Conservation (phyloP, 2,329 filamentous ascomycete genomes). For the Elsinoe ampelina region DNA sequence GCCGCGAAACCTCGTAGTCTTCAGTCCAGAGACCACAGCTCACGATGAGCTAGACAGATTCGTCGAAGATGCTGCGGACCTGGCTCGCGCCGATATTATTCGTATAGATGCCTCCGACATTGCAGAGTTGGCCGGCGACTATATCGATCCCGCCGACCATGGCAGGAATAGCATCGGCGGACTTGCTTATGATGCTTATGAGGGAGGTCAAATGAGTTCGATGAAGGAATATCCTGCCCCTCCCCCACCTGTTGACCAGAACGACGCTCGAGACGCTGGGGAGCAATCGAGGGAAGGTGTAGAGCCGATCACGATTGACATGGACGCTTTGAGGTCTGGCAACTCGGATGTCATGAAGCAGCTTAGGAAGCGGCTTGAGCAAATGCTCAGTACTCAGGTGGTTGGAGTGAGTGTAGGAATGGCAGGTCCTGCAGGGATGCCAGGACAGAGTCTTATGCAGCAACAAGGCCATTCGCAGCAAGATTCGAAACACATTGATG, state of each 20-base stretch:
- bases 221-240: neutral
- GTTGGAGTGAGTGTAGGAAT: slow-evolving; percentile 11
- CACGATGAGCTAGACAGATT: slow-evolving; percentile 46
- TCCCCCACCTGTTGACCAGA: neutral
- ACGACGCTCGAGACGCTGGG: neutral
- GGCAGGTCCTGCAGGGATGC: neutral
- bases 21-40: slow-evolving; percentile 48
- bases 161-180: slow-evolving; percentile 36
- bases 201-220: slow-evolving; percentile 18
- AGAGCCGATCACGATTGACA: neutral
- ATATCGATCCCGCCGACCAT: slow-evolving; percentile 52
- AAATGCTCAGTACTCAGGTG: slow-evolving; percentile 1
- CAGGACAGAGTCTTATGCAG: neutral
- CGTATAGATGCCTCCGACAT: slow-evolving; percentile 60
- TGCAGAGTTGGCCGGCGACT: slow-evolving; percentile 58
- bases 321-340: neutral
- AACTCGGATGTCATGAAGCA: slow-evolving; percentile 16
- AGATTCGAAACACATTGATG: slow-evolving; percentile 28
- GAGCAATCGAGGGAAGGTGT: slow-evolving; percentile 2
- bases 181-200: slow-evolving; percentile 47
- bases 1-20: slow-evolving; percentile 50
- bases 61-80: slow-evolving; percentile 54
- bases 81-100: slow-evolving; percentile 57
- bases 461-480: neutral
- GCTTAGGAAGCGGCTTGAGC: neutral